These are phyloP conservation scores for Lithospermum erythrorhizon DNA, from an alignment of 257 asterid genomes.

Conservation along the genomic window DNA sequence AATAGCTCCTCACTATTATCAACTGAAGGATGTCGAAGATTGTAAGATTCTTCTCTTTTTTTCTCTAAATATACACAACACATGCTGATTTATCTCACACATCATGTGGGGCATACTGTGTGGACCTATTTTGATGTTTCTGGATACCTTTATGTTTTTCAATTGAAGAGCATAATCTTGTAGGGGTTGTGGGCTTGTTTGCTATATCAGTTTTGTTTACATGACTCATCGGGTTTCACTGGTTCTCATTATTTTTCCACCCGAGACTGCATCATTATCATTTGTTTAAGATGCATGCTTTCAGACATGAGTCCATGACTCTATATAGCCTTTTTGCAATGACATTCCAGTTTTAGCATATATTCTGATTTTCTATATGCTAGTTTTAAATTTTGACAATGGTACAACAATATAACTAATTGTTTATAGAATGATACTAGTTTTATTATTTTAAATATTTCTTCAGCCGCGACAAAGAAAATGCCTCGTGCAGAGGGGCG, in stretches of 20 bases:
- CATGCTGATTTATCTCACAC: not conserved
- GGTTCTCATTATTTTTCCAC: not conserved
- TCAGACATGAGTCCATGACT: not conserved
- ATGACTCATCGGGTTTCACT: not conserved
- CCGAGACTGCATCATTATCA: not conserved
- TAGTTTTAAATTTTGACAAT: not conserved
- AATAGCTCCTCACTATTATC: constrained; percentile 89
- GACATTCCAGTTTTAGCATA: too few relatives aligned
- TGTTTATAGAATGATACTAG: not conserved
- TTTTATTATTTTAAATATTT: constrained; percentile 2
- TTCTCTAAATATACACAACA: not conserved
- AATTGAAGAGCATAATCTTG: not conserved
- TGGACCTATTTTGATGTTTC: not conserved
- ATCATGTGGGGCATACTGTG: not conserved
- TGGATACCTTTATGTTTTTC: not conserved
- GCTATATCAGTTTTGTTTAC: not conserved
- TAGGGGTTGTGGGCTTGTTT: not conserved
- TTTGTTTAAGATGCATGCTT: not conserved
- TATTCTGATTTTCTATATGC: not conserved
- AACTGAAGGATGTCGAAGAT: constrained; percentile 77
- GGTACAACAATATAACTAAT: not conserved
- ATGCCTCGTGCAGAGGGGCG: constrained; percentile 95
- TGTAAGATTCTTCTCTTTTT: constrained; percentile 24
- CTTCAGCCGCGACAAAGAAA: constrained; percentile 54
- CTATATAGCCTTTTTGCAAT: too few relatives aligned